Evolutionary conservation across 73 alveolate genomes (phyloP).

Genomic region (Paramecium sonneborni): DNA sequence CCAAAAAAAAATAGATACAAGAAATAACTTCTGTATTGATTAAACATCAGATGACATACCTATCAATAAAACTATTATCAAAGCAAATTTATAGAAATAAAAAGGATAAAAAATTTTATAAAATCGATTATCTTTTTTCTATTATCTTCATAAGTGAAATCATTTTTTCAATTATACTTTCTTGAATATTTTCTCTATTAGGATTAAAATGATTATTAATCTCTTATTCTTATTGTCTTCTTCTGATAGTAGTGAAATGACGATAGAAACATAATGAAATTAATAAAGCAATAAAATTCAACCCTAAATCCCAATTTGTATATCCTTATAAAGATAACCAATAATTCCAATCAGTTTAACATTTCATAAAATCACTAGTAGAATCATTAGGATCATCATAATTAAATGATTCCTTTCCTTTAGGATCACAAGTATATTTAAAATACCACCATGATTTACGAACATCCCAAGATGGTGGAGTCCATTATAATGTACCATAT

Average conservation of each 20-base stretch:
- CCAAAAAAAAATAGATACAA: slow-evolving; percentile 52
- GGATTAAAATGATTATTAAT: background rate
- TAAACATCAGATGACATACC: slow-evolving; percentile 51
- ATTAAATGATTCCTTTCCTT: slow-evolving; percentile 56
- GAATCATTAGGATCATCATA: slow-evolving; percentile 23
- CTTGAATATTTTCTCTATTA: background rate
- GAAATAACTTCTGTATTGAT: slow-evolving; percentile 63
- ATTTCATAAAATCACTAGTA: slow-evolving; percentile 46
- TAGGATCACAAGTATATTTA: background rate
- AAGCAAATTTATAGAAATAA: slow-evolving; percentile 59
- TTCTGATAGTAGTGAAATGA: background rate
- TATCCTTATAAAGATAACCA: slow-evolving; percentile 64
- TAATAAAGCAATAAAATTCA: slow-evolving; percentile 9
- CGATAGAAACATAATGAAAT: background rate
- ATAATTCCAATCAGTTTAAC: slow-evolving; percentile 58
- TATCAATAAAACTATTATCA: slow-evolving; percentile 49
- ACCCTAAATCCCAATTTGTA: slow-evolving; percentile 33
- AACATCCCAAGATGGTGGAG: slow-evolving; percentile 61
- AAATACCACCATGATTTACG: slow-evolving; percentile 61
- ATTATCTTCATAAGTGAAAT: slow-evolving; percentile 41
- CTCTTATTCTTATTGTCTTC: background rate
- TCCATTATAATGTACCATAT: slow-evolving; percentile 53
- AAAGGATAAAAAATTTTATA: slow-evolving; percentile 54
- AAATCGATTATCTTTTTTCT: slow-evolving; percentile 16
- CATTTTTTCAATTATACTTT: background rate